Base-by-base conservation (phyloP, 1,139 yeast species). In the Pichia sp. region DNA sequence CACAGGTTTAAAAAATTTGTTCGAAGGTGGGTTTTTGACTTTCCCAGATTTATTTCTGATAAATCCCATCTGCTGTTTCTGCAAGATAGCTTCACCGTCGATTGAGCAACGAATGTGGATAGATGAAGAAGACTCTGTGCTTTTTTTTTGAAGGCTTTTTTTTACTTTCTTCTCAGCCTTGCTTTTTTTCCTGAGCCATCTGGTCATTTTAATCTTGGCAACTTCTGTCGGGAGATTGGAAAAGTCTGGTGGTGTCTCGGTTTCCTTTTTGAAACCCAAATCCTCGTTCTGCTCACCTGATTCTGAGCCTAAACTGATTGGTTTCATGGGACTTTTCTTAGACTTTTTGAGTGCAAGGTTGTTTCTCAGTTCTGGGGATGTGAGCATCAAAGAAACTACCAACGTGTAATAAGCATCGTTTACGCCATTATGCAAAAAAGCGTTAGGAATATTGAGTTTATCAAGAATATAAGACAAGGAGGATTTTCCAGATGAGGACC, bases 361-460 rank as follows among this genome's bases (percentile, higher is more conserved):
- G 25, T 55, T 59, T 36, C 65, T 53, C n/a, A 60, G 39, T 19
- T 58, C 63, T 1, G 62, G 58, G 4, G 65, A 60, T 7, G 60
- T 36, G 30, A 64, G 52, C 62, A 59, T 60, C 22, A 64, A 47
- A 44, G 65, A 57, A 4, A 55, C 60, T 12, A 63, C 44, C 23
- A 86, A 65, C 0, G 95, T 86, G 60, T 78, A 84, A 62, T 83
- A 83, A 1, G 95, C 83, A 65, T 87, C 96, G 62, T 87, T 87
- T n/a, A 87, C 91, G 1, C 91, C 95, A 63, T 87, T 87, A 63
- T 87, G 95, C 46, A 86, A 68, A 56, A 74, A 78, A 1, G 84
- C 75, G 63, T 82, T 80, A 0, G 90, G 88, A 6, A 87, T 73
- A 7, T 74, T 71, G 26, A 83, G 70, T 48, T 73, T 67, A 46